Evolutionary conservation across 2,329 filamentous ascomycete species (phyloP).

Genomic region (Metarhizium rileyi): DNA sequence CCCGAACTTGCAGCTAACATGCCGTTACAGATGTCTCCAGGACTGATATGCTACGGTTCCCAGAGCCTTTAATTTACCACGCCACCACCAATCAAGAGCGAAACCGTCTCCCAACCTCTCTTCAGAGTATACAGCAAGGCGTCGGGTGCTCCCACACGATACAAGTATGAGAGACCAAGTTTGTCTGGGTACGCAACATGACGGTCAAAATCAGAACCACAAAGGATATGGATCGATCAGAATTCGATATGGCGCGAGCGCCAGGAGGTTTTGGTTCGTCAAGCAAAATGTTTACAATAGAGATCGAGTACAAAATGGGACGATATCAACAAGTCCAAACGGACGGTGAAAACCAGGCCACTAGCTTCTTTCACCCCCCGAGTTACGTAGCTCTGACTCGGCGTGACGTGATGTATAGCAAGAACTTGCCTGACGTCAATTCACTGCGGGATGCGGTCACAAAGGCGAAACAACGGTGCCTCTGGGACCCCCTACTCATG

Average conservation of each 20-base stretch:
- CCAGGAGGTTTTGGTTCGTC: not conserved
- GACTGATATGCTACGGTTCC: constrained; percentile 8
- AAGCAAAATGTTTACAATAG: not conserved
- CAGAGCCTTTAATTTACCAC: not conserved
- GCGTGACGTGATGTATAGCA: not conserved
- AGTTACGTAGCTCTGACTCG: no score
- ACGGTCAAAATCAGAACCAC: not conserved
- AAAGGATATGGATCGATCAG: not conserved
- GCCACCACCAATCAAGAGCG: not conserved
- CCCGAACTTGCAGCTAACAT: constrained; percentile 7
- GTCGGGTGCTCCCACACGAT: not conserved
- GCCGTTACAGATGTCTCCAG: constrained; percentile 16
- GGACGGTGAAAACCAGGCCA: not conserved
- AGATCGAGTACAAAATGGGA: not conserved
- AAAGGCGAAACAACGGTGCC: no score
- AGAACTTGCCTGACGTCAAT: not conserved
- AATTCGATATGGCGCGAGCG: not conserved
- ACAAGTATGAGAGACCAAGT: not conserved
- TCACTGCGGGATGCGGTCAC: no score
- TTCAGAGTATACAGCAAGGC: not conserved
- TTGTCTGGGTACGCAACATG: not conserved
- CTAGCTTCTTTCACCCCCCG: not conserved
- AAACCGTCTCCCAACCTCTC: not conserved
- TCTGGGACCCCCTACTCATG: no score
- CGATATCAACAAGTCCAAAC: not conserved